These are phyloP conservation scores for Reutealis trisperma DNA, from an alignment of 345 rosid species.

Conservation along the genomic window DNA sequence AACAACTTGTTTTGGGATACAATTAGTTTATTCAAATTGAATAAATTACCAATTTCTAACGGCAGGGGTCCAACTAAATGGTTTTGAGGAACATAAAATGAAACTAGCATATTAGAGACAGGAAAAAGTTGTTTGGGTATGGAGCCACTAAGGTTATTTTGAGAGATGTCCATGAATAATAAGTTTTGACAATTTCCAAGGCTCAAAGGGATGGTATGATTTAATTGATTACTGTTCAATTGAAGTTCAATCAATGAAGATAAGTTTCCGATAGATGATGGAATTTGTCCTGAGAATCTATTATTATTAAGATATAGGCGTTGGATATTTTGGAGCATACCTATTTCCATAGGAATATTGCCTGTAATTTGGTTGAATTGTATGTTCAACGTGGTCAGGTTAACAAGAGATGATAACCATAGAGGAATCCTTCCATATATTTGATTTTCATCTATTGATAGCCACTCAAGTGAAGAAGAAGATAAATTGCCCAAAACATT, in stretches of 20 bases:
- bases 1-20: too few relatives aligned
- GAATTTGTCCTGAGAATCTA: neutral
- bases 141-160: constrained; percentile 2
- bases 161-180: neutral
- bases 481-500: neutral
- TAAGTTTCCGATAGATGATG: neutral
- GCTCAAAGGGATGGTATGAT: neutral
- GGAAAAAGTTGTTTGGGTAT: constrained; percentile 4
- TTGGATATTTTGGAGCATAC: neutral
- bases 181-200: neutral
- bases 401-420: neutral
- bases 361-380: neutral
- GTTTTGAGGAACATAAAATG: neutral
- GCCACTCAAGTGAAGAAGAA: neutral
- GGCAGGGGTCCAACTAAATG: neutral
- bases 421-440: neutral
- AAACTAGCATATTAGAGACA: neutral
- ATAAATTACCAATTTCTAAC: neutral
- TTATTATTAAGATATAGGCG: neutral
- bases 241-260: neutral
- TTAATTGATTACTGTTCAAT: neutral
- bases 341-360: neutral
- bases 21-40: too few relatives aligned
- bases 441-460: neutral
- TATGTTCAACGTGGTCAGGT: neutral